Percentiles rank a stretch among this genome's conserved stretches.
These are phyloP conservation scores for Boechera stricta DNA, from an alignment of 345 rosid species.

Conservation along the genomic window DNA sequence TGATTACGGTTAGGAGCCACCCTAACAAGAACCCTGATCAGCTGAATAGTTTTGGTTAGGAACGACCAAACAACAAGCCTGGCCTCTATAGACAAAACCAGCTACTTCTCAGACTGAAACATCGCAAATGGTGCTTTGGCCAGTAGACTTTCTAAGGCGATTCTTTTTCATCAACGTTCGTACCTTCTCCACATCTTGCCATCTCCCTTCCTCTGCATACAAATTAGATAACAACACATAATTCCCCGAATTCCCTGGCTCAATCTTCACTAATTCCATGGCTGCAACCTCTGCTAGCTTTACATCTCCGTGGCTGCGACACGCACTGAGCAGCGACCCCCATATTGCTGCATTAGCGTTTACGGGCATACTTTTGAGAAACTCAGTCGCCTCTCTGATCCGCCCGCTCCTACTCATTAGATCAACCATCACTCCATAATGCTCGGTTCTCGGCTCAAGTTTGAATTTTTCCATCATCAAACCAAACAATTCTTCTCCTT, in stretches of 20 bases:
- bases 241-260: conserved; percentile 74
- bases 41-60: neutral
- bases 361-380: conserved; percentile 57
- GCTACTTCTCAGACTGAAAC: conserved; percentile 7
- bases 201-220: conserved; percentile 71
- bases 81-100: neutral
- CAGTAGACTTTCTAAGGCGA: conserved; percentile 54
- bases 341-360: conserved; percentile 63
- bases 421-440: conserved; percentile 78
- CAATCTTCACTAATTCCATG: conserved; percentile 59
- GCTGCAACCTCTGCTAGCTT: conserved; percentile 64
- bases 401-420: conserved; percentile 65
- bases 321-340: conserved; percentile 75
- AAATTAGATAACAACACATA: conserved; percentile 71
- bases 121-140: conserved; percentile 48
- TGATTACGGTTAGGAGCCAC: neutral
- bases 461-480: conserved; percentile 50
- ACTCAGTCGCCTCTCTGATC: conserved; percentile 62
- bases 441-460: conserved; percentile 64
- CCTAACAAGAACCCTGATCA: neutral
- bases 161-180: conserved; percentile 60
- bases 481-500: conserved; percentile 57
- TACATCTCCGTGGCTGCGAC: conserved; percentile 65
- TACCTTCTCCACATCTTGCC: conserved; percentile 68
- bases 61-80: neutral